Base-by-base conservation (phyloP, 208 protist species). In the Acanthamoeba rhysodes region DNA sequence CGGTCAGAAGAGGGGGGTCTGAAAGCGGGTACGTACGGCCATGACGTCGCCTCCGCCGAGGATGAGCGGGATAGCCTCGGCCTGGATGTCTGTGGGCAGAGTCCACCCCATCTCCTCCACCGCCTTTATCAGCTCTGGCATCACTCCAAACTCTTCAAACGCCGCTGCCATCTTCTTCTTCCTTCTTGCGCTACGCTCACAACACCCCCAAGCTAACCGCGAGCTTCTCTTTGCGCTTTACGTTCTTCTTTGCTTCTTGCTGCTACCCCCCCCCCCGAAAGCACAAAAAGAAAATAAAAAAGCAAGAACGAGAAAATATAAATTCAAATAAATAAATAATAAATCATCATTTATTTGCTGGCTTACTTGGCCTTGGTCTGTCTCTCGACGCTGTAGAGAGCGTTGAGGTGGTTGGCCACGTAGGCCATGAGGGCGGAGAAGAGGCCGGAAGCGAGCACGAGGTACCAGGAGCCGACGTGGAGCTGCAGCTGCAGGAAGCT, bases 101-200 rank as follows among this genome's bases (percentile, higher is more conserved):
- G 64, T 27, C 97, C 97, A 98, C 34, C 95, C 96, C 20, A 97
- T 32, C 55, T 98, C 96, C 82, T 96, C 94, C 34, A 97, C 88
- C 7, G 97, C 96, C 10, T 74, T 32, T 68, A 97, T 97, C 62
- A 98, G 95, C 62, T 97, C 96, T 14, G 97, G 97, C 82, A 97
- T 78, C 48, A 98, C 95, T 45, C 96, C 97, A 59, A 97, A 94
- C 70, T 97, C 96, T 88, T 97, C 96, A 90, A 97, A 97, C 20
- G 96, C 34, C 22, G 96, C 34, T 22, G 74, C 74, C 74, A 74
- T 74, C 29, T 74, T 74, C 32, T 72, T 82, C 72, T 45, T 76
- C 68, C n/a, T n/a, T n/a, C n/a, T 48, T 29, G 18, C n/a, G 50
- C 41, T 80, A 29, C 4, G 8, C 41, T 80, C 34, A 18, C 3